phyloP scores from a whole-genome alignment of 768 basidiomycete genomes.

The Tulasnella sp. region DNA sequence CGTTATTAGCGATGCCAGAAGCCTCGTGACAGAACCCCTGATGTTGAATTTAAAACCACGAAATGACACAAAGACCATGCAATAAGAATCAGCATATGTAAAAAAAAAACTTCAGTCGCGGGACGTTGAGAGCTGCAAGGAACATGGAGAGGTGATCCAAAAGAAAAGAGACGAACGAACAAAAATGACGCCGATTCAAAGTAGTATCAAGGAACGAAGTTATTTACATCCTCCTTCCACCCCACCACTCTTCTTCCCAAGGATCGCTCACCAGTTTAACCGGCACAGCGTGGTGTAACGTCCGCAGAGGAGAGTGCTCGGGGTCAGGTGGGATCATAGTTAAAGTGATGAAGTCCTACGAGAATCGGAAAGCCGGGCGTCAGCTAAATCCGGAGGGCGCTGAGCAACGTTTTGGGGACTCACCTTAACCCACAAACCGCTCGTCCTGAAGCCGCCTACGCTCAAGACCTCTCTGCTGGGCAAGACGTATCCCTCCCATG shows the following conservation, averaged over 20 bases:
- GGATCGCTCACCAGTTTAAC: constrained; percentile 29
- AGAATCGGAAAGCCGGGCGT: background rate
- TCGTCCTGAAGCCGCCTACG: constrained; percentile 30
- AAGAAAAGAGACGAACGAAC: background rate
- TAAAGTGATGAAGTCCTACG: constrained; percentile 30
- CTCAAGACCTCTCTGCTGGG: constrained; percentile 15
- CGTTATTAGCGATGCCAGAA: background rate
- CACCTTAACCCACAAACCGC: constrained; percentile 28
- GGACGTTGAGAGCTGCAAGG: background rate
- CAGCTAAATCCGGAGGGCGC: background rate
- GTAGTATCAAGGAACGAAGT: background rate
- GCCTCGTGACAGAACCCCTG: background rate
- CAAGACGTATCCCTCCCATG: constrained; percentile 30
- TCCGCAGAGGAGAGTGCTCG: constrained; percentile 25
- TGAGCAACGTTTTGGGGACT: background rate
- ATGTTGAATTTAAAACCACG: background rate
- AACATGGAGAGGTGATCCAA: background rate
- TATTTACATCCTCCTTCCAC: constrained; percentile 19
- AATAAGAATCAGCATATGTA: background rate
- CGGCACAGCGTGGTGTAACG: constrained; percentile 30
- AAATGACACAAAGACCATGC: background rate
- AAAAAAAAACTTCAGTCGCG: background rate
- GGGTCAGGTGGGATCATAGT: constrained; percentile 30
- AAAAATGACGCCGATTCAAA: background rate
- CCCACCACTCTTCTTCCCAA: constrained; percentile 31